phyloP scores from a whole-genome alignment of 1,284 basidiomycete genomes.

The Tilletia setariae region DNA sequence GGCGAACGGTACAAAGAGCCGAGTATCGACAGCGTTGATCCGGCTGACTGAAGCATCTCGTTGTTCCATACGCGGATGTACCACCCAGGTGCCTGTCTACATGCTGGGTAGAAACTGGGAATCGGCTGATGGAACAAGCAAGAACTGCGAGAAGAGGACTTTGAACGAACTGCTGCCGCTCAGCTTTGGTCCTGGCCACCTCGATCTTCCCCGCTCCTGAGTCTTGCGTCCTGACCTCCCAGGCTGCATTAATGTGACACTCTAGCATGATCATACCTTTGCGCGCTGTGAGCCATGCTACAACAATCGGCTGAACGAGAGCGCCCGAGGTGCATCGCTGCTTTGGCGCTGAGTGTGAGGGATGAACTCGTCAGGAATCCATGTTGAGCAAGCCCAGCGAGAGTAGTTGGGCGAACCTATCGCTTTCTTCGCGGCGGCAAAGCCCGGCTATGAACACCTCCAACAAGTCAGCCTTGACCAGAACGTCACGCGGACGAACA shows the following conservation, averaged over 20 bases:
- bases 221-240: not conserved
- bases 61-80: not conserved
- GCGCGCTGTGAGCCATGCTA: too few relatives aligned
- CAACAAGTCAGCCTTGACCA: not conserved
- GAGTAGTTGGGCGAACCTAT: too few relatives aligned
- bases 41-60: too few relatives aligned
- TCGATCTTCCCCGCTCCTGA: slow-evolving; percentile 53
- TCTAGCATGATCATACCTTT: too few relatives aligned
- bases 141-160: slow-evolving; percentile 60
- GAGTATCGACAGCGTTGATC: not conserved
- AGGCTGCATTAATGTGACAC: too few relatives aligned
- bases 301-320: too few relatives aligned
- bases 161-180: slow-evolving; percentile 75
- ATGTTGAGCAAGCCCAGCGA: too few relatives aligned
- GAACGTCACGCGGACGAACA: not conserved
- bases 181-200: slow-evolving; percentile 80
- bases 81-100: slow-evolving; percentile 66
- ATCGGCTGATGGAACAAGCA: slow-evolving; percentile 39
- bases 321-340: too few relatives aligned
- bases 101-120: slow-evolving; percentile 70
- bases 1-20: not conserved
- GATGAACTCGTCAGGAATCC: too few relatives aligned
- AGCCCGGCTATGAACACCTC: too few relatives aligned
- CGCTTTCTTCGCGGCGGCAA: too few relatives aligned
- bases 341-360: too few relatives aligned